Evolutionary conservation across 2,329 filamentous ascomycete genomes (phyloP), one percentile per base, ranked within the genome.

Genomic region (Alternaria atra): DNA sequence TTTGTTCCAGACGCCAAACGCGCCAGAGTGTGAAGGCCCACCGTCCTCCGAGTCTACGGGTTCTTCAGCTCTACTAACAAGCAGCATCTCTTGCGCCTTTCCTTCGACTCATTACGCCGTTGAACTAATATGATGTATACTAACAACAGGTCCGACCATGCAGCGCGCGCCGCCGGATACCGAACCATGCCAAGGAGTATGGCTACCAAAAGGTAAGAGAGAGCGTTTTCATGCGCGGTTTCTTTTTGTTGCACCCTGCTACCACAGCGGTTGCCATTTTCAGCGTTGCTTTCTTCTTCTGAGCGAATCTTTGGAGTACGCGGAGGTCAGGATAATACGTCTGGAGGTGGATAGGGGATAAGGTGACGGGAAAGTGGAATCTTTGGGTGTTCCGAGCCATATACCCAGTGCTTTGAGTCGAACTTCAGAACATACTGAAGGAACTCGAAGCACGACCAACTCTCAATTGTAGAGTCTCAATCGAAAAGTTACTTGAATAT

Each of bases 1-100:
- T 44, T 52, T 4, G 9, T 25, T 10, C 32, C 60, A 77, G 75
- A 76, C 64, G 61, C 65, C 29, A 77, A 77, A 66, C 72, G 73
- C 60, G 66, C 66, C 44, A 70, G 68, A 69, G 62, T 75, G 64
- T 77, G 67, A 73, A 67, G 42, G 51, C 58, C 61, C 56, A 35
- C 65, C 60, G 65, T 67, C 65, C 68, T 74, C 63, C n/a, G 32
- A 60, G 53, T 66, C 59, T 56, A 40, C 35, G 43, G 44, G 34
- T 37, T 7, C 30, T 59, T 23, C 53, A 34, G 60, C 55, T 17
- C 50, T 27, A 61, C 72, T 75, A 71, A 74, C 65, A 47, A 34
- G 29, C 52, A 71, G 66, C 32, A 61, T 60, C 60, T 15, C 32
- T 29, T 57, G 25, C 51, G n/a, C 29, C 48, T 25, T 39, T 29